These are phyloP conservation scores for Oxalis stricta DNA, from an alignment of 441 rosid species.

Conservation along the genomic window DNA sequence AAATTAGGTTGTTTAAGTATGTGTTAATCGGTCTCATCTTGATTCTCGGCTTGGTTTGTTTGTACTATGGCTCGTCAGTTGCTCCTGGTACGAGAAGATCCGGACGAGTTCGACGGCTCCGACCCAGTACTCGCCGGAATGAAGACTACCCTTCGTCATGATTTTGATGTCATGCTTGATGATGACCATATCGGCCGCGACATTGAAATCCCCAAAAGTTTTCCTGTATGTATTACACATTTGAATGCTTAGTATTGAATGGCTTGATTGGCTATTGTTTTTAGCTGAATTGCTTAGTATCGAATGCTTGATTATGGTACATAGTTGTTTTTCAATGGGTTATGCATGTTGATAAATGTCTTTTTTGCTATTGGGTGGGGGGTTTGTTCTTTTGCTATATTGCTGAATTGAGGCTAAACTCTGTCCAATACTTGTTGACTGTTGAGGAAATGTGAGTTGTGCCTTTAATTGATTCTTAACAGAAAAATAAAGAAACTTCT, in stretches of 20 bases:
- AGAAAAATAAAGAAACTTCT: too few species aligned
- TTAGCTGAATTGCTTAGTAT: too few species aligned
- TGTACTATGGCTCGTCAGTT: conserved; percentile 63
- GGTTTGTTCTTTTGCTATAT: too few species aligned
- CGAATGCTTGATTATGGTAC: too few species aligned
- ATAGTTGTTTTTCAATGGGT: too few species aligned
- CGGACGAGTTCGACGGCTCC: conserved; percentile 31
- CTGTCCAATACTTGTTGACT: too few species aligned
- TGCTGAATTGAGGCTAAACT: too few species aligned
- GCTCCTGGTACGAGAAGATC: conserved; percentile 51
- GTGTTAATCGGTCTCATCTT: conserved; percentile 41
- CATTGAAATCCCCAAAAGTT: conserved; percentile 34
- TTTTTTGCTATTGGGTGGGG: too few species aligned
- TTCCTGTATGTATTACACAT: conserved; percentile 38
- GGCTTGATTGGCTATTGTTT: too few species aligned
- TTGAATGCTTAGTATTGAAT: neutral
- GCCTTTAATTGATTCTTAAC: too few species aligned
- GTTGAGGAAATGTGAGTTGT: too few species aligned
- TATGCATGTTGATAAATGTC: too few species aligned
- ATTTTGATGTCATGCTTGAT: conserved; percentile 19
- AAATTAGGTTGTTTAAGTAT: conserved; percentile 34
- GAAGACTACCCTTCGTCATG: conserved; percentile 9
- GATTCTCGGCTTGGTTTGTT: conserved; percentile 54
- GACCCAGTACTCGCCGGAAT: conserved; percentile 26
- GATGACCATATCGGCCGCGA: conserved; percentile 25